These are phyloP conservation scores for Chlorophyllum brunneum DNA, from an alignment of 768 basidiomycete genomes.

Conservation along the genomic window DNA sequence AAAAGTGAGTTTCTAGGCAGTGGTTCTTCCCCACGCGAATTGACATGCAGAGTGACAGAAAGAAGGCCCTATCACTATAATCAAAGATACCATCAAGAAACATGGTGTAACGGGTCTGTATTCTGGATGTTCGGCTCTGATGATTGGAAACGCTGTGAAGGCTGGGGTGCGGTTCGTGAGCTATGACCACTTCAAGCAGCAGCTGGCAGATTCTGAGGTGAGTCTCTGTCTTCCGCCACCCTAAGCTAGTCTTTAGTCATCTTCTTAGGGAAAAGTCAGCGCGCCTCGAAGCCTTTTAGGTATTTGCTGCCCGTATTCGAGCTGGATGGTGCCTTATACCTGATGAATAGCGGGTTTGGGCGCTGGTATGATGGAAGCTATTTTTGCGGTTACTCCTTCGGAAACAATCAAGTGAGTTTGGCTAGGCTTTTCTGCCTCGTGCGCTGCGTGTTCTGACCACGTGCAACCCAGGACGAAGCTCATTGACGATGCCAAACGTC, in stretches of 20 bases:
- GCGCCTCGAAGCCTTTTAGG: constrained; percentile 82
- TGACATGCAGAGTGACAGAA: constrained; percentile 24
- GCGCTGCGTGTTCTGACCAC: background rate
- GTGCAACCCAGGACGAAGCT: constrained; percentile 76
- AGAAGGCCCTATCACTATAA: constrained; percentile 70
- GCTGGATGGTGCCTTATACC: background rate
- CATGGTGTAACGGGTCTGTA: constrained; percentile 88
- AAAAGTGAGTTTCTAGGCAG: constrained; percentile 39
- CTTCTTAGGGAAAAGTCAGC: constrained; percentile 81
- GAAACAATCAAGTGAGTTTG: constrained; percentile 92
- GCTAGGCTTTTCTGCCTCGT: background rate
- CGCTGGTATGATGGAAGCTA: constrained; percentile 88
- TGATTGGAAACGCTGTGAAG: constrained; percentile 89
- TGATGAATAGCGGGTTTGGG: constrained; percentile 61
- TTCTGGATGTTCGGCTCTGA: constrained; percentile 84
- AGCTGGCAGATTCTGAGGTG: constrained; percentile 82
- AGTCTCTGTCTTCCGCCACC: constrained; percentile 17
- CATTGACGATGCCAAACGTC: constrained; percentile 88
- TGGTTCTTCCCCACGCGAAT: background rate
- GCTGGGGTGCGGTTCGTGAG: constrained; percentile 95
- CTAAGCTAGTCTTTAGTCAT: background rate
- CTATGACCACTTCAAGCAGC: constrained; percentile 88
- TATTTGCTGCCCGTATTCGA: constrained; percentile 22
- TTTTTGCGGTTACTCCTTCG: constrained; percentile 94
- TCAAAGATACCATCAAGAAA: constrained; percentile 65